Base-by-base conservation (phyloP, 2,329 filamentous ascomycete genomes). In the Didymella lethalis region DNA sequence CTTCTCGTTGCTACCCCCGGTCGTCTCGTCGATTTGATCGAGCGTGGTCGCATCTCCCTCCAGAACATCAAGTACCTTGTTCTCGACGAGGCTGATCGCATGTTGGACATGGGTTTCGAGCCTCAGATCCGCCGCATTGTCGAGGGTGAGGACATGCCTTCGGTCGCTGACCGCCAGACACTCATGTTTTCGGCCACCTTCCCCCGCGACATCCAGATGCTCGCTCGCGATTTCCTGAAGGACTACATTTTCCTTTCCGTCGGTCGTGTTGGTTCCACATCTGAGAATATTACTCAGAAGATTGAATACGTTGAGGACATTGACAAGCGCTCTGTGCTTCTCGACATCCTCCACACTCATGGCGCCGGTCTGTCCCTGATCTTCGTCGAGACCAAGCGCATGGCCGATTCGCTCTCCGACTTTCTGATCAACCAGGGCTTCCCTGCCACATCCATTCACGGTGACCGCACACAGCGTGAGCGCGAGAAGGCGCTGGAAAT, bases 81-180 rank as follows among this genome's bases (percentile, higher is more conserved):
- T 72, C 91, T 99, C 54, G 95, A 99, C 73, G 95, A 99, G 87
- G 95, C 95, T 80, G 95, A 99, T 84, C 95, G 95, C 79, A 99
- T 99, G 95, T 86, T 99, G 86, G 95, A 99, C 86, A 99, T 99
- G 95, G 95, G 95, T 95, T 99, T 99, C 86, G 95, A 99, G 85
- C 95, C 95, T 74, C 95, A 99, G 83, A 99, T 99, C 77, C 93
- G 95, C 75, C 91, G 94, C 73, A 98, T 99, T 74, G 95, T 99
- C 45, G 94, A 98, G 82, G 93, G 93, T 61, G 95, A 98, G 82
- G 95, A 99, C 74, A 99, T 99, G 95, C 95, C 95, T 57, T 80
- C 81, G 52, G 91, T 94, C 61, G 83, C 88, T 67, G 83, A 86
- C 71, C 93, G 95, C 75, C 95, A 99, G 82, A 99, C 95, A 54